phyloP scores from a whole-genome alignment of 257 asterid species.

The Solanum sejunctum region DNA sequence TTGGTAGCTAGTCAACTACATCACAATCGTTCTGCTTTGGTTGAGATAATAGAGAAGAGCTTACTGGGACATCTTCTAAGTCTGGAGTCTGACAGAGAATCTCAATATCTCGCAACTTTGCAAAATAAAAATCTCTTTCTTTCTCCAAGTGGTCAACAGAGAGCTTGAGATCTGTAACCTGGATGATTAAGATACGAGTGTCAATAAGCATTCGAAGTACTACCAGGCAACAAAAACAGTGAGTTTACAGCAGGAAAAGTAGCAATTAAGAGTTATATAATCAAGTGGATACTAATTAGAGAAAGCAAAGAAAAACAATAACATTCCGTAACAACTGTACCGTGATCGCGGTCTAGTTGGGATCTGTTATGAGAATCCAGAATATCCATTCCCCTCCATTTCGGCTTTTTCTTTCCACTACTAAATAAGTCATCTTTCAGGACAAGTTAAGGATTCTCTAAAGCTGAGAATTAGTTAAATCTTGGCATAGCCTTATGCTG shows the following conservation, averaged over 20 bases:
- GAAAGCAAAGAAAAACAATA: background rate
- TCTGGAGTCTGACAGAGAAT: conserved; percentile 68
- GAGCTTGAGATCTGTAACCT: conserved; percentile 63
- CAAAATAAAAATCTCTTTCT: conserved; percentile 90
- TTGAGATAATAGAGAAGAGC: background rate
- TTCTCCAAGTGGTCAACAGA: conserved; percentile 73
- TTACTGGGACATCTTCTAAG: conserved; percentile 49
- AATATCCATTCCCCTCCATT: background rate
- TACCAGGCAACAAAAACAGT: background rate
- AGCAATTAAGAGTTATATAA: background rate
- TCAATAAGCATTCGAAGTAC: background rate
- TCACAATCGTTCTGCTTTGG: background rate
- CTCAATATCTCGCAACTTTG: conserved; percentile 71
- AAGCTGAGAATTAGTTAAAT: background rate
- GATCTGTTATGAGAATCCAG: background rate
- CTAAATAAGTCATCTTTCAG: background rate
- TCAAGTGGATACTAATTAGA: background rate
- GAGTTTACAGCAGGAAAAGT: background rate
- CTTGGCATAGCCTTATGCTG: background rate
- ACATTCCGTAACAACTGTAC: background rate
- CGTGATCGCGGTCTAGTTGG: background rate
- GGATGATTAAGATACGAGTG: conserved; percentile 2
- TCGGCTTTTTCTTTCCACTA: background rate
- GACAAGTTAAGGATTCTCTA: background rate
- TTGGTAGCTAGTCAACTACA: background rate